Percentiles rank a stretch among this genome's conserved stretches.
These are phyloP conservation scores for Cynanchum wilfordii DNA, from an alignment of 257 asterid species.

Conservation along the genomic window DNA sequence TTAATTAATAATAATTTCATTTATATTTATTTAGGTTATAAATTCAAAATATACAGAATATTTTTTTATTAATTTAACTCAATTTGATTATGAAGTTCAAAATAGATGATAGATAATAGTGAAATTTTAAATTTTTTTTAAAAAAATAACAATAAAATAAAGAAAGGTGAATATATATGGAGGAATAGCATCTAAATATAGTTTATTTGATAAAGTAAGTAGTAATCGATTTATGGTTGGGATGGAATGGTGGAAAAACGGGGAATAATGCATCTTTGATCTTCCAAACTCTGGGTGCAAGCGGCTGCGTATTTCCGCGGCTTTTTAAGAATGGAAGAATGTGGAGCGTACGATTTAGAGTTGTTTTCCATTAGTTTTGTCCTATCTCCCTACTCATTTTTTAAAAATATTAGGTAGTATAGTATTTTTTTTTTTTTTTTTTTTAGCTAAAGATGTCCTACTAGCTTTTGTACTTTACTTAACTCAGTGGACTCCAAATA, in stretches of 20 bases:
- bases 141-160: too few species aligned
- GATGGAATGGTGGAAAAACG: conserved; percentile 16
- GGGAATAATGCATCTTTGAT: conserved; percentile 1
- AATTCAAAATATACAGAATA: too few species aligned
- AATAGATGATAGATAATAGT: too few species aligned
- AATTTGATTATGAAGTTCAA: too few species aligned
- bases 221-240: conserved; percentile 7
- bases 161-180: too few species aligned
- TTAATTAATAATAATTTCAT: too few species aligned
- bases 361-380: background rate
- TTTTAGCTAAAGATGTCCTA: too few species aligned
- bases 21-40: too few species aligned
- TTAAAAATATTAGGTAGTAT: too few species aligned
- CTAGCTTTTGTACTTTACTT: conserved; percentile 1
- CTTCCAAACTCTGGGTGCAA: conserved; percentile 56
- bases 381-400: background rate
- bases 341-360: conserved; percentile 35
- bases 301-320: conserved; percentile 70
- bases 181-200: background rate
- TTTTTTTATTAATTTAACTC: too few species aligned
- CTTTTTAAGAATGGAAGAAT: conserved; percentile 23
- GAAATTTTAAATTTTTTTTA: too few species aligned
- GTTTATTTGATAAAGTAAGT: background rate
- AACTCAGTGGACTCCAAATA: background rate
- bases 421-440: too few species aligned